Conservation (phyloP, 108 stramenopile genomes). For the Aurantiochytrium sp. region DNA sequence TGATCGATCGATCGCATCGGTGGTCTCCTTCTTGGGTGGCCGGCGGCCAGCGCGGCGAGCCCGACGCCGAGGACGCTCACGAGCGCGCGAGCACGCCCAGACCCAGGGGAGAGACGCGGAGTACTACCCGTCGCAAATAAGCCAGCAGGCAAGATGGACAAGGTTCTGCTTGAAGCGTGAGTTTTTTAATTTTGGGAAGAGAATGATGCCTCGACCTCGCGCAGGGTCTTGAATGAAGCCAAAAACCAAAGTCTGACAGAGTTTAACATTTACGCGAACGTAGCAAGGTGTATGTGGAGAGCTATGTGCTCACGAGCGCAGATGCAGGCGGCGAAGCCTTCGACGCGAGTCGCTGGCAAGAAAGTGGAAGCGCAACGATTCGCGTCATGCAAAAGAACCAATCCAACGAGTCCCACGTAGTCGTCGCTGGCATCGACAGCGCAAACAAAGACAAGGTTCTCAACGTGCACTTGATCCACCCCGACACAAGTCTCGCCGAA, state of each 20-base stretch:
- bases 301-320: neutral
- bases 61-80: too few relatives aligned
- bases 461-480: neutral
- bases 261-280: neutral
- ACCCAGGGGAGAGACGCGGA: too few relatives aligned
- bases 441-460: neutral
- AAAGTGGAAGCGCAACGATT: neutral
- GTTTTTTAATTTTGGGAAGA: neutral
- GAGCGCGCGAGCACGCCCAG: too few relatives aligned
- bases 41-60: too few relatives aligned
- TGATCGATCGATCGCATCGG: too few relatives aligned
- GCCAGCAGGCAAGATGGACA: neutral
- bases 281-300: neutral
- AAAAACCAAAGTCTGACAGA: neutral
- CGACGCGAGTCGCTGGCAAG: neutral
- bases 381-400: neutral
- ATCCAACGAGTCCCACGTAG: neutral
- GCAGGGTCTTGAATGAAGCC: neutral
- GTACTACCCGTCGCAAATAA: too few relatives aligned
- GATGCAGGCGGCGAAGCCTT: neutral
- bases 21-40: too few relatives aligned
- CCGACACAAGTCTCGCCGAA: neutral
- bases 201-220: neutral
- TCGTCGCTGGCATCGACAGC: neutral
- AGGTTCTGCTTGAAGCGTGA: neutral